Evolutionary conservation across 768 basidiomycete genomes (phyloP).

Genomic region (Leccinum arenicola): DNA sequence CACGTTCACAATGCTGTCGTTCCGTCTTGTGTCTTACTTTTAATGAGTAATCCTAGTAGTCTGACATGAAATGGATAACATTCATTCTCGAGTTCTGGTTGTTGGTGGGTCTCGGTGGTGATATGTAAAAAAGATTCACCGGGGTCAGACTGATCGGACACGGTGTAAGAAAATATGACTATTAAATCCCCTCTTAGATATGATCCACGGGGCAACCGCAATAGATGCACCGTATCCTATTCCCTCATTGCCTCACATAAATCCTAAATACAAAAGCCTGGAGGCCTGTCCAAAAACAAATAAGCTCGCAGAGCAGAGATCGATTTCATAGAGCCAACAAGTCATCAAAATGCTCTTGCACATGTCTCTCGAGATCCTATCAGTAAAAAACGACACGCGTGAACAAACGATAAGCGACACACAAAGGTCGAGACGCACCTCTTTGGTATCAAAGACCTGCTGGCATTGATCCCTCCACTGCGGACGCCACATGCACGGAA

Average conservation of each 20-base stretch:
- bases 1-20: slow-evolving; percentile 6
- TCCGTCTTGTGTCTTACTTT: slow-evolving; percentile 2
- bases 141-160: too few species aligned
- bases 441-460: slow-evolving; percentile 28
- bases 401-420: not conserved
- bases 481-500: slow-evolving; percentile 32
- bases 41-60: slow-evolving; percentile 3
- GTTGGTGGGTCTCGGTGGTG: too few species aligned
- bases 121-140: too few species aligned
- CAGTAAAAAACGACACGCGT: not conserved
- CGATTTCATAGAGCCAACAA: slow-evolving; percentile 2
- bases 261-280: too few species aligned
- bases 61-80: too few species aligned
- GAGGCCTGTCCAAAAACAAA: not conserved
- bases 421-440: slow-evolving; percentile 15
- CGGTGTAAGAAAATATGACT: not conserved
- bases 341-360: slow-evolving; percentile 20
- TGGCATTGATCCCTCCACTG: slow-evolving; percentile 26
- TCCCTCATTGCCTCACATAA: not conserved
- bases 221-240: not conserved
- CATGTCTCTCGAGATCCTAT: slow-evolving; percentile 26
- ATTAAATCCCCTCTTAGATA: not conserved
- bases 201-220: not conserved
- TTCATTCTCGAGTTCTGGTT: too few species aligned
- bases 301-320: not conserved